Evolutionary conservation across 805 yeast species (phyloP), one percentile per base, ranked within the genome.

Genomic region (Spathaspora sp.): DNA sequence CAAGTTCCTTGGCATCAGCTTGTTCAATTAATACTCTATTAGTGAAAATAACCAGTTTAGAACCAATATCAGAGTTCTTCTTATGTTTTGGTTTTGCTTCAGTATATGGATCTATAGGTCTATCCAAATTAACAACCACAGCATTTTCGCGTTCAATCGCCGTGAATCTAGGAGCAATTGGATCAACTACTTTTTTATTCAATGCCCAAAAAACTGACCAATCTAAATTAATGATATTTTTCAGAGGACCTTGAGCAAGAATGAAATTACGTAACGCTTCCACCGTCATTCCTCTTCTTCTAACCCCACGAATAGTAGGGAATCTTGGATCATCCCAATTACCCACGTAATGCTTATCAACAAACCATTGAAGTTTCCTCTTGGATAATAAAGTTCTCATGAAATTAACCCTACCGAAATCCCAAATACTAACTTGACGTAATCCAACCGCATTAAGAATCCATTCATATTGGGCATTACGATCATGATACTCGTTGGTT

Each of bases 281-380:
- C 57, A 94, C 96, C 40, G 97, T 85, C 99, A 94, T 94, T 78
- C 99, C 99, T 78, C 99, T 88, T 80, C 99, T 86, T 79, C 97
- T 89, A 49, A 93, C 97, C 78, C 99, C 99, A 73, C 98, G 86
- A 40, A 94, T 97, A 46, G 99, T 94, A 60, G 99, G 99, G 90
- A 94, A 94, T 72, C 99, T 83, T 62, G 99, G 99, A 72, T 94
- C 99, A 66, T 94, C 97, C 99, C 99, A 94, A 75, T 90, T 91
- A 20, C 80, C 64, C 53, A 94, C 99, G 62, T 86, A 78, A 43
- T 82, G 77, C 70, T 89, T 87, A 77, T 94, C 98, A 56, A 94
- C 99, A 73, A 94, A 91, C 99, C 99, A 94, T 77, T 96, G 99
- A 67, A 94, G 80, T 79, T 94, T 94, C 78, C 99, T 87, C 86